A percentile compares a stretch with the other conserved stretches of the same genome.
phyloP scores from a whole-genome alignment of 2,329 filamentous ascomycete genomes.

The Didymella lethalis region DNA sequence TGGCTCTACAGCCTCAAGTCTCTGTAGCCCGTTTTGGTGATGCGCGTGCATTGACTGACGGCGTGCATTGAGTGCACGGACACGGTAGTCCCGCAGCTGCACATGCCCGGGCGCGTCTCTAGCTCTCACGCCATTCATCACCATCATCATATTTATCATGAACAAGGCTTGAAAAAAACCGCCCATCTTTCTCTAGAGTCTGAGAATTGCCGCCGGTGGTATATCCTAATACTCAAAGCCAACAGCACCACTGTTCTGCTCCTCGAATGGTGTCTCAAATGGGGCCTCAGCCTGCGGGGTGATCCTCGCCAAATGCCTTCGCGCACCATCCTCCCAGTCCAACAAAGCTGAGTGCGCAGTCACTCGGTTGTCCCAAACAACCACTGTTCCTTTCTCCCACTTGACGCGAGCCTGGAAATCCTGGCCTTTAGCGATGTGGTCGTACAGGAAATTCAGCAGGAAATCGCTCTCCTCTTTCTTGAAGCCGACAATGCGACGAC shows the following conservation, averaged over 20 bases:
- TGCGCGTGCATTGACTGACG: too few relatives aligned
- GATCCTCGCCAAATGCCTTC: slow-evolving; percentile 81
- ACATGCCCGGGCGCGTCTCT: not conserved
- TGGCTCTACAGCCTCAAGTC: too few relatives aligned
- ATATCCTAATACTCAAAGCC: slow-evolving; percentile 32
- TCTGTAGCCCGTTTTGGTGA: too few relatives aligned
- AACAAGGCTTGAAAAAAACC: not conserved
- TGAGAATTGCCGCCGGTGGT: not conserved
- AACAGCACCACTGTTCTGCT: slow-evolving; percentile 20
- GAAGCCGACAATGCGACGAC: slow-evolving; percentile 78
- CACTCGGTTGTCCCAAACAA: slow-evolving; percentile 86
- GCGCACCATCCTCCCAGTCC: slow-evolving; percentile 81
- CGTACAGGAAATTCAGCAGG: slow-evolving; percentile 77
- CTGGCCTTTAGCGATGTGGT: slow-evolving; percentile 74
- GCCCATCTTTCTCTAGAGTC: not conserved
- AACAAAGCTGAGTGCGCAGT: slow-evolving; percentile 80
- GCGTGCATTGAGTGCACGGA: too few relatives aligned
- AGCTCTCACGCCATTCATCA: not conserved
- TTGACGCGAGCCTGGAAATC: slow-evolving; percentile 78
- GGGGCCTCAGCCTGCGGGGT: slow-evolving; percentile 83
- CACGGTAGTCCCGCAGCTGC: not conserved
- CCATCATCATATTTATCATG: not conserved
- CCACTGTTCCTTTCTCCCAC: slow-evolving; percentile 81
- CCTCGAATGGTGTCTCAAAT: slow-evolving; percentile 67
- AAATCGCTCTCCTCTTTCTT: slow-evolving; percentile 88